These are phyloP conservation scores for Rhodotorula sp. DNA, from an alignment of 1,284 basidiomycete species.

Conservation along the genomic window DNA sequence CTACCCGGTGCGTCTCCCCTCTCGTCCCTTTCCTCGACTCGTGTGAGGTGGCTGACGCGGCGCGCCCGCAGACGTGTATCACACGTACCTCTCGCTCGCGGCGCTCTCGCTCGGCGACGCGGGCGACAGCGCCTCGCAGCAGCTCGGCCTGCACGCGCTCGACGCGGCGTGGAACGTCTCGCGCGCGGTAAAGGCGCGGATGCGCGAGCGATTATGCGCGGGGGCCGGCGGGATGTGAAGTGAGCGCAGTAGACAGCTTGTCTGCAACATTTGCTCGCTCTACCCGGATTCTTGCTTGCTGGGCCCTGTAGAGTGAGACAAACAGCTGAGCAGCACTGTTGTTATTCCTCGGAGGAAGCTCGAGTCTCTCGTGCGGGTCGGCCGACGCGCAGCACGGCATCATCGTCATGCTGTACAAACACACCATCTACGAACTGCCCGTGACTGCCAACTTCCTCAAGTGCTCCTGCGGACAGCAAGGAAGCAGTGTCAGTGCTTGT, in stretches of 20 bases:
- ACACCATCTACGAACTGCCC: conserved; percentile 1
- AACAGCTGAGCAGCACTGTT: too few relatives aligned
- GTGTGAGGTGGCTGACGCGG: background rate
- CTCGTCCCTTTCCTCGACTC: conserved; percentile 1
- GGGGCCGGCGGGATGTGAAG: background rate
- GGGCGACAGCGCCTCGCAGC: too few relatives aligned
- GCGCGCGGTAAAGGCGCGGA: conserved; percentile 65
- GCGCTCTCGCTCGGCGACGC: conserved; percentile 62
- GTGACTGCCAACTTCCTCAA: conserved; percentile 15
- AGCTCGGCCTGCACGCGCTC: conserved; percentile 55
- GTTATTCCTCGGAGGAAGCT: too few relatives aligned
- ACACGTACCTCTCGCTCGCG: conserved; percentile 84
- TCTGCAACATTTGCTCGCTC: too few relatives aligned
- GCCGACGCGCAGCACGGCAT: too few relatives aligned
- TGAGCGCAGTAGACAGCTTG: background rate
- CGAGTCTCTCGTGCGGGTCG: too few relatives aligned
- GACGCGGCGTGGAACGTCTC: conserved; percentile 72
- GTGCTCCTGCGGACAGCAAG: background rate
- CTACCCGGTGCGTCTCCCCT: conserved; percentile 61
- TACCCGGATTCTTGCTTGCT: too few relatives aligned
- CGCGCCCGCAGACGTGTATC: conserved; percentile 67
- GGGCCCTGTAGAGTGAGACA: too few relatives aligned
- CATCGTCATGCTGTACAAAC: too few relatives aligned
- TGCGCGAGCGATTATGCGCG: conserved; percentile 56
- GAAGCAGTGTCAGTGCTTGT: background rate